Evolutionary conservation across 306 rosid genomes (phyloP), one percentile per base, ranked within the genome.

Genomic region (Hylodesmum podocarpum): DNA sequence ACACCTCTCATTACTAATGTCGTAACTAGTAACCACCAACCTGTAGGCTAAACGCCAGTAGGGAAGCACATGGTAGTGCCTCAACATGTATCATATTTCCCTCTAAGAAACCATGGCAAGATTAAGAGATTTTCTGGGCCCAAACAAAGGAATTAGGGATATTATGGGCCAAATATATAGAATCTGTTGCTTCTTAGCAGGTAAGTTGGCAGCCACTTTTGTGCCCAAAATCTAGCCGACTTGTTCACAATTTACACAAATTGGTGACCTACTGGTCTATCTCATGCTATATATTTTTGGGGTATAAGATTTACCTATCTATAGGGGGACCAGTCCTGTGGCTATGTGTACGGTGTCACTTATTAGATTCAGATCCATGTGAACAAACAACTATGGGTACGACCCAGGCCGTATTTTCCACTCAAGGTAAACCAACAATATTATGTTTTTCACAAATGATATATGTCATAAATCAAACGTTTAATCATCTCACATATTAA

Each of bases 281-380:
- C 51, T 84, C 92, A 76, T 85, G 61, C 70, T 51, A 34, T 58
- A 29, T 34, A 54, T 75, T 79, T 75, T 51, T 63, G 84, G 83
- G 40, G 54, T 63, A 33, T 87, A 72, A 80, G 74, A 75, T 82
- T 82, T 64, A 29, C 28, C 68, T 25, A n/a, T n/a, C n/a, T n/a
- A n/a, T n/a, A 29, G 70, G 72, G 88, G 96, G 93, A 82, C 96
- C 96, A 86, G 67, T 77, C 27, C 51, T 75, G 73, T 47, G 53
- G 33, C 73, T 74, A 78, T 81, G 82, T 80, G 64, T 58, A 72
- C 83, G 61, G 55, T 46, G 15, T 84, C 75, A 77, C 19, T 72
- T 22, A 50, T 75, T 70, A 63, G 19, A 53, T 79, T 75, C 58
- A 70, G 67, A 62, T 78, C 79, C 88, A 81, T 70, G 85, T 73